Evolutionary conservation across 148 eudicot species (phyloP).

Genomic region (Chenopodium berlandieri): DNA sequence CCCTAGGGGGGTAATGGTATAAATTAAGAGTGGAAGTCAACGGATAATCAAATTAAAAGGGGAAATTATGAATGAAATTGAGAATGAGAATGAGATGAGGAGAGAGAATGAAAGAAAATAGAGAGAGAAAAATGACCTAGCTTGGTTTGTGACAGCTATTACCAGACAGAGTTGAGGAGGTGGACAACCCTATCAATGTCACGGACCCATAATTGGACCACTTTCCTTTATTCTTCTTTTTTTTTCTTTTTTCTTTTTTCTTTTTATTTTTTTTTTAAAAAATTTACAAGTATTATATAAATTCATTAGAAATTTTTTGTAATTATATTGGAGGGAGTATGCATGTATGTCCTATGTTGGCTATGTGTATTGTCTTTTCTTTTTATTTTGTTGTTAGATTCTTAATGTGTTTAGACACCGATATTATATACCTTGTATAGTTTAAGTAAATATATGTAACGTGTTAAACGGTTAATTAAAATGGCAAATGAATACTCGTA

Average conservation of each 20-base stretch:
- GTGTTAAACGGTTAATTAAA: too few species aligned
- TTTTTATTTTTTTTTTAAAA: too few species aligned
- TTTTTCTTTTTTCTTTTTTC: not conserved
- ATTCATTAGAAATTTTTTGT: too few species aligned
- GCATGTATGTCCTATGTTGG: too few species aligned
- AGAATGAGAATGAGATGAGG: not conserved
- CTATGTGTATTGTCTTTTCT: not conserved
- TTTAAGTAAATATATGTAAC: too few species aligned
- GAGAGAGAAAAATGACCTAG: not conserved
- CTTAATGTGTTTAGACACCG: not conserved
- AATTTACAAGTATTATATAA: too few species aligned
- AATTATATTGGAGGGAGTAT: too few species aligned
- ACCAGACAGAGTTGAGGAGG: not conserved
- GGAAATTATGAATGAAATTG: not conserved
- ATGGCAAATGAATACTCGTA: too few species aligned
- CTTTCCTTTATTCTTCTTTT: not conserved
- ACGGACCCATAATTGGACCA: conserved; percentile 19
- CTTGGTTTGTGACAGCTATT: conserved; percentile 14
- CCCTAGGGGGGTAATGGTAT: not conserved
- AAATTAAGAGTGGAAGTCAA: conserved; percentile 4
- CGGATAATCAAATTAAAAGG: conserved; percentile 8
- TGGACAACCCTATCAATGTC: conserved; percentile 17
- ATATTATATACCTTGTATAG: too few species aligned
- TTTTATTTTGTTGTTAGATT: not conserved
- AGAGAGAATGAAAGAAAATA: not conserved